Base-by-base conservation (phyloP, 192 early-diverging fungal genomes). In the Linnemannia hyalina region DNA sequence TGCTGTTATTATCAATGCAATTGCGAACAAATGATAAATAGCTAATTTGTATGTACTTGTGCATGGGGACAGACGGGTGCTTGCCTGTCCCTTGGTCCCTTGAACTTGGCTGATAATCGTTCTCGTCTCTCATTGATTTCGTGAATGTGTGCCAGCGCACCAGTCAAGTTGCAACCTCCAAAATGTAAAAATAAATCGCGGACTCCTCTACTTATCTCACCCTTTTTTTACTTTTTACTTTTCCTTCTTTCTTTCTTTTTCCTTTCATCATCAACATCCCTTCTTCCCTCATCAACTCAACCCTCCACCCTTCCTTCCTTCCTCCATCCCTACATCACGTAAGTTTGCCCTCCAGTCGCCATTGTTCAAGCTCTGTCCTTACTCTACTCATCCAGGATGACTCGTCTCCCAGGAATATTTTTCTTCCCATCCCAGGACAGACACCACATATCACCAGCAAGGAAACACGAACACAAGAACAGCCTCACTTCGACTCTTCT, bases 221-320 rank as follows among this genome's bases (percentile, higher is more conserved):
- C 55, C 36, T 29, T 36, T 68, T 35, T 55, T 68, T 40, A 68
- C 52, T 57, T 75, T 70, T 69, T 70, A 60, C 36, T n/a, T 55
- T 32, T 26, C n/a, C 20, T 38, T 40, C 47, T 41, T 70, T 55
- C 49, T 42, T 22, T 55, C 29, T 23, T 36, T 54, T 54, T 54
- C 16, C 68, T 44, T 71, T 70, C 46, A 70, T 40, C 32, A 22
- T 40, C 32, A 22, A 70, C 32, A 23, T 54, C 68, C 41, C 49
- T 32, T 70, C 69, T 46, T 54, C 46, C 46, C 49, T 36, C 26
- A 36, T 35, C 35, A 42, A 52, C 36, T 23, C n/a, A 35, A 9
- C 36, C 15, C 15, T 36, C 16, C 49, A 32, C 73, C 41, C 77
- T 29, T 29, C n/a, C 77, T 29, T 29, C n/a, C 16, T 77, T 49